Percentiles rank a stretch among this genome's conserved stretches.
Conservation (phyloP, 176 grass and related monocot species). For the Miscanthus lutarioriparius region DNA sequence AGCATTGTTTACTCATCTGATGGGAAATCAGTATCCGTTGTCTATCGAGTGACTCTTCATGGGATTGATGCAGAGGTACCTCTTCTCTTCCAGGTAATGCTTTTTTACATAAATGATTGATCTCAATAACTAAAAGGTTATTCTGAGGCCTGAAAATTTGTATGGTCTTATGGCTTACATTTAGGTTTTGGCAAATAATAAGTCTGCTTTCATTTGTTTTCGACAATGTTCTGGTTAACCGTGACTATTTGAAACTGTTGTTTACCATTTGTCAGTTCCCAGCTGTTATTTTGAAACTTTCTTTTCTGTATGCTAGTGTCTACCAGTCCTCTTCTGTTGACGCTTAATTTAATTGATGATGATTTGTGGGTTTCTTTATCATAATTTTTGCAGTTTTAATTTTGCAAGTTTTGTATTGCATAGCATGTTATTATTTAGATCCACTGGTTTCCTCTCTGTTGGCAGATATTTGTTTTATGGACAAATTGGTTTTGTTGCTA, state of each 20-base stretch:
- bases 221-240: background rate
- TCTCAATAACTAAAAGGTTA: background rate
- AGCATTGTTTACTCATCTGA: slow-evolving; percentile 82
- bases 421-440: background rate
- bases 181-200: slow-evolving; percentile 1
- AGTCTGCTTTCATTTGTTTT: background rate
- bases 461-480: background rate
- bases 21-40: slow-evolving; percentile 79
- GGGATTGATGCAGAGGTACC: slow-evolving; percentile 93
- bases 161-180: background rate
- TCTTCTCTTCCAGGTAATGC: slow-evolving; percentile 20
- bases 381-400: background rate
- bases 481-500: background rate
- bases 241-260: background rate
- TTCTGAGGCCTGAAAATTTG: background rate
- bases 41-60: slow-evolving; percentile 90
- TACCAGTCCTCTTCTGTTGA: background rate
- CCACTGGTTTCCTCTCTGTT: background rate
- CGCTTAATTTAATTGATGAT: background rate
- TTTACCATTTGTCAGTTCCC: background rate
- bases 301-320: background rate
- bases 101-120: background rate
- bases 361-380: background rate
- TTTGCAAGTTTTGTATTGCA: background rate
- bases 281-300: background rate